Evolutionary conservation across 2,329 filamentous ascomycete species (phyloP), one percentile per base, ranked within the genome.

Genomic region (Dendrostoma leiphaemia): DNA sequence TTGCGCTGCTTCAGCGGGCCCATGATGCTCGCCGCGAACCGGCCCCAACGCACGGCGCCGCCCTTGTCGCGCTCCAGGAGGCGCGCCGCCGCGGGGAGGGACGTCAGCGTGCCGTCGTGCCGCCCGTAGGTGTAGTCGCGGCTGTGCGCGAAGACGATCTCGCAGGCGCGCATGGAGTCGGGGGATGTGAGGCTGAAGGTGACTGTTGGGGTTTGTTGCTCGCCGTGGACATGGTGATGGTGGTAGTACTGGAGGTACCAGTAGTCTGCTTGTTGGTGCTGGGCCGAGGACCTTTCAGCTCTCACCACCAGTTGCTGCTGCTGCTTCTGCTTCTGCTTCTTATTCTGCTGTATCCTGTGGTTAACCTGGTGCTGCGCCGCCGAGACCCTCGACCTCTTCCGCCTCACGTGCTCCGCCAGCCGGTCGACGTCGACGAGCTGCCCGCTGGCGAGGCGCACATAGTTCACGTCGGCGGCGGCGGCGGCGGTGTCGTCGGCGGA

Each of bases 141-240:
- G 17, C 41, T 47, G 24, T 52, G 31, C 13, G 41, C 41, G 19
- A 52, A 52, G 24, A 52, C 50, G 6, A 45, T 41, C 34, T 52
- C 50, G 26, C 35, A 38, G 3, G 32, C n/a, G 32, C 37, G 50
- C n/a, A 47, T 41, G 4, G 26, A 15, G 23, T 47, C 50, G 28
- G 50, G 50, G 15, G 34, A 7, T 15, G 28, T 35, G 8, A 52
- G 12, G 23, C 38, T 23, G 21, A 21, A 41, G 23, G 21, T 12
- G 4, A 41, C 21, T 6, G n/a, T 12, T 12, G 12, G 21, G 23
- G 12, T 21, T 7, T 41, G 17, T 15, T 6, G 37, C 3, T 40
- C 12, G 2, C 19, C 7, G 2, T 12, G 38, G 2, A n/a, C n/a
- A n/a, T n/a, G n/a, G n/a, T n/a, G n/a, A n/a, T n/a, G n/a, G n/a